Conservation (phyloP, 2,329 filamentous ascomycete genomes). For the Penicillium sp. region DNA sequence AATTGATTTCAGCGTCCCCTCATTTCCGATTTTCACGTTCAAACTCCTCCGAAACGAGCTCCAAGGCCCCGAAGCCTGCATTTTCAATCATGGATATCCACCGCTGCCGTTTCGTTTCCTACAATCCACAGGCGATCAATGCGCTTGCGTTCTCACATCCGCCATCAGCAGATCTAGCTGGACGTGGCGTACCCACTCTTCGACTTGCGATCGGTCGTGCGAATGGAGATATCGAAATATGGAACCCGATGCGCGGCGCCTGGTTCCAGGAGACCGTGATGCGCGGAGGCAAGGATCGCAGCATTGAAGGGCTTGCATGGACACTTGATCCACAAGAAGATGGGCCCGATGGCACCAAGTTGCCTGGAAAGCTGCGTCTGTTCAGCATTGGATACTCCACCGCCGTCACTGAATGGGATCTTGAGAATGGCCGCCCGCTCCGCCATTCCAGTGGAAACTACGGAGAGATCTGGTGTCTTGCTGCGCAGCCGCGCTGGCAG, state of each 20-base stretch:
- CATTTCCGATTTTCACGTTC: constrained; percentile 12
- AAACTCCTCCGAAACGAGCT: constrained; percentile 13
- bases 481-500: constrained; percentile 67
- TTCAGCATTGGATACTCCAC: constrained; percentile 97
- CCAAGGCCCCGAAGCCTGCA: constrained; percentile 17
- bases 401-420: constrained; percentile 91
- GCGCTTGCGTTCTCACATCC: constrained; percentile 89
- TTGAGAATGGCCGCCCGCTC: constrained; percentile 71
- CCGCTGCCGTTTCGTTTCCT: constrained; percentile 92
- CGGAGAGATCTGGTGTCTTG: constrained; percentile 95
- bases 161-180: constrained; percentile 44
- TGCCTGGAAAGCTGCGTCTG: constrained; percentile 71
- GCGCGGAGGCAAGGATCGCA: constrained; percentile 75
- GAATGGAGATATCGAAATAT: constrained; percentile 96
- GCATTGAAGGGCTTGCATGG: constrained; percentile 88
- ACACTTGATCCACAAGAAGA: constrained; percentile 76
- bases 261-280: constrained; percentile 92
- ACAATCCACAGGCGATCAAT: constrained; percentile 87
- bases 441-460: constrained; percentile 86
- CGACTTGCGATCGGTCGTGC: constrained; percentile 85
- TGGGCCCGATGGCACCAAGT: constrained; percentile 50
- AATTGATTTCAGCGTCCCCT: constrained; percentile 18
- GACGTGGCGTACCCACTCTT: constrained; percentile 56
- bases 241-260: constrained; percentile 76
- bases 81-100: constrained; percentile 77